Base-by-base conservation (phyloP, 2,329 filamentous ascomycete species). In the Cephalotrichum gorgonifer region DNA sequence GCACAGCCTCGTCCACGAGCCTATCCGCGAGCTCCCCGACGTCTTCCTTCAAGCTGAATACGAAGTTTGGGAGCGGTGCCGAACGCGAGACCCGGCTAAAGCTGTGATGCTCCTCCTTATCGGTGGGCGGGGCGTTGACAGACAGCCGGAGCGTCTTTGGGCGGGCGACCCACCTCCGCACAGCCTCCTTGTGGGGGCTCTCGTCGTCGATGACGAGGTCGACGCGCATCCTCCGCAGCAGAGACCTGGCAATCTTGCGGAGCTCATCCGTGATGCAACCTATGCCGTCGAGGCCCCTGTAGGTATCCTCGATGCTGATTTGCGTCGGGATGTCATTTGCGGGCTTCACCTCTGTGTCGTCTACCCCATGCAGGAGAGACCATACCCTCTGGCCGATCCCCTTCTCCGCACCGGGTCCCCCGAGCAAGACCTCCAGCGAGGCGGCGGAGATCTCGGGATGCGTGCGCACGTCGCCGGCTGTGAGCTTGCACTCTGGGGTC, bases 261-360 rank as follows among this genome's bases (percentile, higher is more conserved):
- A 96, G 70, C 64, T 94, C 84, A 53, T 77, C 78, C 39, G 71
- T 67, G 27, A 94, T 79, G 51, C 82, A 75, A 1, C 78, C 64
- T 47, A 84, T 61, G 0, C 74, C 81, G 55, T 85, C 78, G 1
- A 95, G 70, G 15, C 48, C 47, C 23, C 79, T 75, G 62, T 95
- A 97, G 15, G 88, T 93, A 65, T 97, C 90, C 61, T 97, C 91
- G 54, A 97, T 93, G 63, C 88, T 93, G 61, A 97, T 94, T 64
- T 96, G 90, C 1, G 80, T 81, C 0, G 91, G 91, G 2, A 94
- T 66, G 42, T 81, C 77, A 55, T 78, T 79, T 2, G 81, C 85
- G 53, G 81, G 74, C 45, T 81, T 80, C 17, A 97, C 88, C 51
- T 87, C 81, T 1, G 76, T 73, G 47, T 81, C 68, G 62, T 97